Conservation (phyloP, 75 land plant species). For the Picea sitchensis region DNA sequence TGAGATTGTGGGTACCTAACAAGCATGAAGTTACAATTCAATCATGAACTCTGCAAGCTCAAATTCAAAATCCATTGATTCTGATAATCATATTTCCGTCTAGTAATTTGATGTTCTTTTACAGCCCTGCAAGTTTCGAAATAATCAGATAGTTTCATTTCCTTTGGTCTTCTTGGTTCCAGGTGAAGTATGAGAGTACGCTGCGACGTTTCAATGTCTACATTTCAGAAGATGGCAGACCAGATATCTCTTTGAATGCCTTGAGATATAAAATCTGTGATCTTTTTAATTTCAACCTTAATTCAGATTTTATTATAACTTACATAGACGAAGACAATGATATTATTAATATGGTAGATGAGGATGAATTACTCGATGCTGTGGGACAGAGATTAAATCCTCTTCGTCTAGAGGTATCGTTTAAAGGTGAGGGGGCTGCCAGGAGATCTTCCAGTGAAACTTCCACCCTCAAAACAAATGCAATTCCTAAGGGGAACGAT, state of each 20-base stretch:
- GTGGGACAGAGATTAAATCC: constrained; percentile 55
- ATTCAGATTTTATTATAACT: constrained; percentile 41
- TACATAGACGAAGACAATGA: constrained; percentile 79
- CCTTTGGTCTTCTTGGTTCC: not conserved
- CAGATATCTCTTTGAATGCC: constrained; percentile 35
- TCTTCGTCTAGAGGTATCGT: constrained; percentile 46
- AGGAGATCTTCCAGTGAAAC: too few relatives aligned
- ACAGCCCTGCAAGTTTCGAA: too few relatives aligned
- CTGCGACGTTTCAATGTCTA: constrained; percentile 51
- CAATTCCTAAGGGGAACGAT: not conserved
- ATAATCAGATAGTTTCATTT: too few relatives aligned
- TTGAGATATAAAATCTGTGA: constrained; percentile 39
- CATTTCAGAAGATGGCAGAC: constrained; percentile 13
- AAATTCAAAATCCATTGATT: too few relatives aligned
- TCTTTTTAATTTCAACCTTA: constrained; percentile 42
- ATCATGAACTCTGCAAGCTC: too few relatives aligned
- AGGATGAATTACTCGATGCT: constrained; percentile 70
- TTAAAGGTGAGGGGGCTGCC: not conserved
- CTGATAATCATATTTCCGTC: too few relatives aligned
- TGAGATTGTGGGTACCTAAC: too few relatives aligned
- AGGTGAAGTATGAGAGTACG: constrained; percentile 64
- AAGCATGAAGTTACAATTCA: too few relatives aligned
- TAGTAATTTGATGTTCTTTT: too few relatives aligned
- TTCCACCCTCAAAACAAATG: too few relatives aligned
- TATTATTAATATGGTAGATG: constrained; percentile 54